A percentile compares a stretch with the other conserved stretches of the same genome.
These are phyloP conservation scores for Neoboletus brunneissimus DNA, from an alignment of 768 basidiomycete species.

Conservation along the genomic window DNA sequence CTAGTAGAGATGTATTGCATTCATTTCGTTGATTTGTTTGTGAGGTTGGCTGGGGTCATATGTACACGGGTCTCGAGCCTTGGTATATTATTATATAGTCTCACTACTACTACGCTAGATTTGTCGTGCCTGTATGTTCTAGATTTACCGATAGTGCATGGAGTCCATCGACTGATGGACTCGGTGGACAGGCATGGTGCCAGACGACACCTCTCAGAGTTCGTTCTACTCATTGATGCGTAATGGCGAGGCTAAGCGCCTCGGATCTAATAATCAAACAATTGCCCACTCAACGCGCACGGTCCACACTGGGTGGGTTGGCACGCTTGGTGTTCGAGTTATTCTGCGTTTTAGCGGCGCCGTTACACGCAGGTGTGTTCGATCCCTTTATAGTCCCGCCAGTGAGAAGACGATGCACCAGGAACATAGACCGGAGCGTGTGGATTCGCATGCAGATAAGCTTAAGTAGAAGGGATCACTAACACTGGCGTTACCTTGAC, in stretches of 20 bases:
- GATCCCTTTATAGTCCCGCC: background rate
- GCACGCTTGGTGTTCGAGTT: background rate
- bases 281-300: too few species aligned
- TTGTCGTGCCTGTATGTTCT: slow-evolving; percentile 2
- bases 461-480: background rate
- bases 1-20: background rate
- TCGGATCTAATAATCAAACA: too few species aligned
- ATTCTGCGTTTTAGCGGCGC: background rate
- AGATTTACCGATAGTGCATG: background rate
- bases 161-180: background rate
- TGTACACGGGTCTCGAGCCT: background rate
- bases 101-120: slow-evolving; percentile 1
- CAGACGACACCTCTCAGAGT: too few species aligned
- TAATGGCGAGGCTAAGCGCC: too few species aligned
- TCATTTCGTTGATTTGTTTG: slow-evolving; percentile 22
- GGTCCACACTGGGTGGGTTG: background rate
- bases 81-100: background rate
- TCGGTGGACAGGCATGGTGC: background rate
- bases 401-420: background rate
- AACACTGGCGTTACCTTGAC: background rate
- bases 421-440: background rate
- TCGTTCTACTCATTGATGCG: too few species aligned
- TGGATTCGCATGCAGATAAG: background rate
- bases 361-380: background rate
- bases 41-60: background rate